phyloP scores from a whole-genome alignment of 1,284 basidiomycete species.

The Polyporus tsugae region DNA sequence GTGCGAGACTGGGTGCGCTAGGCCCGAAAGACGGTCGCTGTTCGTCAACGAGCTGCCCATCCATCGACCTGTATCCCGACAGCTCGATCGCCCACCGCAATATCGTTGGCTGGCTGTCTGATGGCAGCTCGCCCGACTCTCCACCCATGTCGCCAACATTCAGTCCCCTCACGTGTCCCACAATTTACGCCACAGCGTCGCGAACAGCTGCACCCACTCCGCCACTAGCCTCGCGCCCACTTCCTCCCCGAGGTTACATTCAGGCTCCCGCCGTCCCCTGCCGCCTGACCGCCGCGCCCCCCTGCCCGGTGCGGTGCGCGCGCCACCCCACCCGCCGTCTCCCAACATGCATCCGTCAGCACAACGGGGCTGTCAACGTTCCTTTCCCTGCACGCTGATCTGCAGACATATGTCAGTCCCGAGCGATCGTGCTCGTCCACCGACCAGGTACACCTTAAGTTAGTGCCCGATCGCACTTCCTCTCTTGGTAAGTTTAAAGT shows the following conservation, averaged over 20 bases:
- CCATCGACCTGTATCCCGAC: background rate
- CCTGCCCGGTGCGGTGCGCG: too few relatives aligned
- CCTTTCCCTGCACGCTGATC: background rate
- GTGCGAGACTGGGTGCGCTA: background rate
- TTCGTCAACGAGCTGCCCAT: background rate
- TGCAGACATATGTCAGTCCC: background rate
- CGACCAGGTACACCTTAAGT: background rate
- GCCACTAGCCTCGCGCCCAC: slow-evolving; percentile 4
- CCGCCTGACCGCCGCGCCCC: too few relatives aligned
- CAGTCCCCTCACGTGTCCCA: slow-evolving; percentile 10
- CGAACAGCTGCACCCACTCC: background rate
- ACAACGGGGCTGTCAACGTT: background rate
- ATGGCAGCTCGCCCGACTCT: background rate
- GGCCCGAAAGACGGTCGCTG: background rate
- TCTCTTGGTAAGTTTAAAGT: background rate
- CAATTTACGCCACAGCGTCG: slow-evolving; percentile 15
- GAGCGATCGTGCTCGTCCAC: background rate
- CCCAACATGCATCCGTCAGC: background rate
- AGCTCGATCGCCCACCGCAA: background rate
- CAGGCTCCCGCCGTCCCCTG: background rate
- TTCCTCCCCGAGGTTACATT: slow-evolving; percentile 9
- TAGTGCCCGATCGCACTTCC: slow-evolving; percentile 5
- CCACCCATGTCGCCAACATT: slow-evolving; percentile 1
- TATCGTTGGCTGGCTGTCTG: background rate
- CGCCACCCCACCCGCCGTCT: background rate